Evolutionary conservation across 208 protist genomes (phyloP), one percentile per base, ranked within the genome.

Genomic region (Trypanosoma scelopori): DNA sequence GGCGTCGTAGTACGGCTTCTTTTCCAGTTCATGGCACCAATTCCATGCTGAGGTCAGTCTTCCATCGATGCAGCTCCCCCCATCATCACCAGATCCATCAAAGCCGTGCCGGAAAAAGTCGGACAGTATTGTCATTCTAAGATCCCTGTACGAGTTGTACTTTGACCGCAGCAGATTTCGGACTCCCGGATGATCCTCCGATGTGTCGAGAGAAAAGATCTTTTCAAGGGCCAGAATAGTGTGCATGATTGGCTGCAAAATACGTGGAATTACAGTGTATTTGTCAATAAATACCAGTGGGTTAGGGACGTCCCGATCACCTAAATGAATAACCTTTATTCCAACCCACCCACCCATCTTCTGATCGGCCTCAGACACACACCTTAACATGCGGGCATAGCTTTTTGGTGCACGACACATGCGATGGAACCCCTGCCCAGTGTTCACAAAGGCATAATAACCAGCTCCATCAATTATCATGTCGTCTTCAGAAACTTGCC

Each of bases 261-360:
- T 95, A 42, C 91, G 84, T 4, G 96, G 90, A 23, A 98, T 91
- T 42, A 97, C 92, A 20, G 97, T 99, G 81, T 99, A 99, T 72
- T 99, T 99, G 64, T 99, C 97, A 62, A 99, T 99, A 77, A 99
- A 99, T 28, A 98, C 92, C 0, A 99, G 78, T 7, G 97, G 94
- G 57, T 99, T 99, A 15, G 98, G 98, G 43, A 99, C 98, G 64
- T 99, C 97, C 45, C 88, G 79, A 73, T 99, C 98, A 55, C 98
- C 97, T 20, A 99, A 72, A 69, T 99, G 98, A 53, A 99, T 96
- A 0, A 99, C 97, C 48, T 91, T 94, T 42, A 95, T 97, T 9
- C 98, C 97, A 5, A 99, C 83, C 97, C 97, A 99, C 20, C 87
- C 79, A 39, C 90, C 89, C 53, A 98, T 76, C 30, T 78, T 55